These are phyloP conservation scores for Eremothecium cymbalariae DNA, from an alignment of 1,139 yeast genomes.

Conservation along the genomic window DNA sequence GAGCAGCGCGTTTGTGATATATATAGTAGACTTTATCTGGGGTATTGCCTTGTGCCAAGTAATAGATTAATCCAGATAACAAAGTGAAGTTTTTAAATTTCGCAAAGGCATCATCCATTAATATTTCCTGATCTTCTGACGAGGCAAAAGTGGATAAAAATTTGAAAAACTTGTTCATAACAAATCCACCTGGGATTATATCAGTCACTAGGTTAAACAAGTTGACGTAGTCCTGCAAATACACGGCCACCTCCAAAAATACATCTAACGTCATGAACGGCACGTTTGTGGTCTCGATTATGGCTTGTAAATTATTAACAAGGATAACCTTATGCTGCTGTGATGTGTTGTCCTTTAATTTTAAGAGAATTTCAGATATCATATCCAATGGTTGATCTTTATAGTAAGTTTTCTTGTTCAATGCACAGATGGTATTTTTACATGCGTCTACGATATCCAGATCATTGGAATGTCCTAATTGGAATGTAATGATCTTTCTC, in stretches of 20 bases:
- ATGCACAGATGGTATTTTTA: constrained; percentile 24
- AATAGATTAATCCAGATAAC: constrained; percentile 28
- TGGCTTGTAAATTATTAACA: constrained; percentile 19
- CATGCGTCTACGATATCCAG: constrained; percentile 21
- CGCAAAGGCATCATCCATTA: constrained; percentile 23
- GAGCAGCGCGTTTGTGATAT: constrained; percentile 28
- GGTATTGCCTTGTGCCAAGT: constrained; percentile 16
- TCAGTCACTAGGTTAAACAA: constrained; percentile 21
- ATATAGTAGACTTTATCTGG: constrained; percentile 22
- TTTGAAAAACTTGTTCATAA: constrained; percentile 21
- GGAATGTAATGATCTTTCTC: constrained; percentile 54
- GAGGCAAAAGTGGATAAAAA: constrained; percentile 14
- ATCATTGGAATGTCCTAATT: constrained; percentile 37
- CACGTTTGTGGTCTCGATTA: constrained; percentile 16
- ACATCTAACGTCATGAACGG: constrained; percentile 25
- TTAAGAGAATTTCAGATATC: constrained; percentile 26
- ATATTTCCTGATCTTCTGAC: constrained; percentile 12
- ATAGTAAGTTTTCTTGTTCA: constrained; percentile 29
- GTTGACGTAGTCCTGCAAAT: constrained; percentile 11
- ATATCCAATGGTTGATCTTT: constrained; percentile 31
- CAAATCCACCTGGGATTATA: constrained; percentile 18
- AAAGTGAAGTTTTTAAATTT: constrained; percentile 25
- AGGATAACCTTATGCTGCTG: constrained; percentile 14
- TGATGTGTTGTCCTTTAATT: constrained; percentile 17
- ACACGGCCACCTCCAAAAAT: constrained; percentile 23